Base-by-base conservation (phyloP, 225 moss, liverwort and hornwort species). In the Asterella californica region DNA sequence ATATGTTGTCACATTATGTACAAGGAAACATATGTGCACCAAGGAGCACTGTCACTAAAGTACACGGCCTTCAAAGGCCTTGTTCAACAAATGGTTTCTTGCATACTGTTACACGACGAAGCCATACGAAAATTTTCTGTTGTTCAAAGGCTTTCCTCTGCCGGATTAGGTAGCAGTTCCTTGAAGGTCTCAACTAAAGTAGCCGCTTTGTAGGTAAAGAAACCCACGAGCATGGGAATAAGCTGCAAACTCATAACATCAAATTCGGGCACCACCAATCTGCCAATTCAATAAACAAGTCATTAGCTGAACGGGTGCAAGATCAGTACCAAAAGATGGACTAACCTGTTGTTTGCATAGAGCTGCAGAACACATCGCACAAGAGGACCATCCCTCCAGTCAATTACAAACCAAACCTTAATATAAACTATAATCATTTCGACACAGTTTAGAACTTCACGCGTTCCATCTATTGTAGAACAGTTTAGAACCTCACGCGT, bases 381-480 rank as follows among this genome's bases (percentile, higher is more conserved):
- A 7, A 42, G 7, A 42, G 7, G 42, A 42, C 7, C 42, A 42
- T 42, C 4, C 42, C 42, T 42, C 42, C 42, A 42, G 4, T 42
- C 42, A 42, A 42, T 3, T 42, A 42, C 42, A 42, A 42, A 42
- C 42, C 42, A 42, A 42, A 42, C 42, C 42, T 42, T 7, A 7
- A 42, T 42, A 42, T 7, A 7, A 42, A 42, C 3, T 42, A 7
- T 7, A 42, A 2, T 2, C 7, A 7, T 42, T 42, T 42, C 42
- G 4, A 42, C 42, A 42, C 42, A 42, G 42, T 42, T 64, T 15
- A 71, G 76, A 78, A 24, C 68, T 90, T 42, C 91, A 96, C 91
- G 88, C 83, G 76, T 99, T 99, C 99, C 99, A 99, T 83, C 99
- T 92, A 80, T 92, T 99, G 88, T 91, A 99, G 33, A 93, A 77